Evolutionary conservation across 2,329 filamentous ascomycete genomes (phyloP).

Genomic region (Colletotrichum cereale): DNA sequence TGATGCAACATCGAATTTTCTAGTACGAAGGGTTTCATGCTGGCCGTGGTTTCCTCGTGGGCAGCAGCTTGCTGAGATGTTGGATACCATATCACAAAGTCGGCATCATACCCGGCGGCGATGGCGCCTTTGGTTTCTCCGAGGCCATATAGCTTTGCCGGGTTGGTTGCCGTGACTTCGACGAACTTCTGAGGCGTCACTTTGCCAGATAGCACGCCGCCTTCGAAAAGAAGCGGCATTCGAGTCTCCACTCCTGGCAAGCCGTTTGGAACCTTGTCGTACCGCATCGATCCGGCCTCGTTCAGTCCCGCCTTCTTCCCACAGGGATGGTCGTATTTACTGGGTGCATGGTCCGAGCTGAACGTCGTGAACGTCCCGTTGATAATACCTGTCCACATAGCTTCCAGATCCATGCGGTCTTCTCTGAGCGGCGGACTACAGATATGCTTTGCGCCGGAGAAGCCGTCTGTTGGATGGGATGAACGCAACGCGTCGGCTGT

Average conservation of each 20-base stretch:
- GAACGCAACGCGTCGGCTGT: constrained; percentile 59
- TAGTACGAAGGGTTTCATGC: constrained; percentile 52
- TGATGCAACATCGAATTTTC: constrained; percentile 69
- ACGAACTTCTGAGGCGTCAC: constrained; percentile 64
- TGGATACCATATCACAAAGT: constrained; percentile 70
- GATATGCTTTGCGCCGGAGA: constrained; percentile 67
- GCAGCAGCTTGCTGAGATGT: constrained; percentile 16
- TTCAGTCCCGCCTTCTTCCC: constrained; percentile 61
- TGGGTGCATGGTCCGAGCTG: constrained; percentile 62
- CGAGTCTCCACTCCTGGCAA: constrained; percentile 69
- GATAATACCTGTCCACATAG: constrained; percentile 62
- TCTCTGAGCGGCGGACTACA: constrained; percentile 66
- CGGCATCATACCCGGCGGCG: constrained; percentile 66
- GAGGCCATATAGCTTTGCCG: constrained; percentile 69
- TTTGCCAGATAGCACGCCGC: constrained; percentile 51
- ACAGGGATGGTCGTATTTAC: constrained; percentile 59
- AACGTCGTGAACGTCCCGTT: constrained; percentile 67
- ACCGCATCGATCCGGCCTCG: constrained; percentile 48
- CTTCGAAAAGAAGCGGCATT: constrained; percentile 53
- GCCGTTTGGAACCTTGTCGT: constrained; percentile 70
- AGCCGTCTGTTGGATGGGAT: constrained; percentile 54
- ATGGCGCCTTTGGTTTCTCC: constrained; percentile 63
- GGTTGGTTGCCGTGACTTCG: constrained; percentile 65
- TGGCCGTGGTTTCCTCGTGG: constrained; percentile 44
- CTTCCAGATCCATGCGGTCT: constrained; percentile 58